Base-by-base conservation (phyloP, 2,329 filamentous ascomycete species). In the Fusarium hostae region DNA sequence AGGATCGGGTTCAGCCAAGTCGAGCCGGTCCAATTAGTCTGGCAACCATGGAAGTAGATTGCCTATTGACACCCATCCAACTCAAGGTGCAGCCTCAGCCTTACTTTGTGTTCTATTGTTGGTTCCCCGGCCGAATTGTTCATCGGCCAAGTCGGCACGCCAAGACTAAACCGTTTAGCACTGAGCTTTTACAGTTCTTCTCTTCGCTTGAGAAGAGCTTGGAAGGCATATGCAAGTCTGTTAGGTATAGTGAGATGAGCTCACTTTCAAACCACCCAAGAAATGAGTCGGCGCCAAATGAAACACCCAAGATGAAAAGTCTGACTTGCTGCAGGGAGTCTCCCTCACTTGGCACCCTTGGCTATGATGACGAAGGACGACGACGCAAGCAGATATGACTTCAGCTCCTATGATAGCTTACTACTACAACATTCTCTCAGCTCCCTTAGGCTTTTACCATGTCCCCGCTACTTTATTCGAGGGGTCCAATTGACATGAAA, bases 1-100 rank as follows among this genome's bases (percentile, higher is more conserved):
- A 62, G 66, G 70, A 65, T 63, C 57, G 61, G 61, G 70, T 45
- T 63, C 70, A 48, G 60, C 41, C 66, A 72, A 55, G 61, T 47
- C 39, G 59, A 58, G 51, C 52, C 40, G 51, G 24, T 41, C 47
- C 50, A 55, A 37, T 32, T 72, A 32, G 50, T 58, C 40, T 55
- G n/a, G 39, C 28, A 12, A 15, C 37, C 20, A 32, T 48, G 44
- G 50, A 15, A 39, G 26, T 18, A 15, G 26, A 39, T 37, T 55
- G 20, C 34, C 35, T 39, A 47, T 61, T 72, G 15, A 37, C n/a
- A 40, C 34, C 34, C 28, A 59, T 56, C 40, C 44, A 43, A 26
- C 45, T 63, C n/a, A 41, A 40, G 34, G 9, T 30, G 41, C 32
- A 65, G 28, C 18, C 44, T 24, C 22, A 44, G 61, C 26, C 16